Base-by-base conservation (phyloP, 805 yeast species). In the Candida nanaspora region DNA sequence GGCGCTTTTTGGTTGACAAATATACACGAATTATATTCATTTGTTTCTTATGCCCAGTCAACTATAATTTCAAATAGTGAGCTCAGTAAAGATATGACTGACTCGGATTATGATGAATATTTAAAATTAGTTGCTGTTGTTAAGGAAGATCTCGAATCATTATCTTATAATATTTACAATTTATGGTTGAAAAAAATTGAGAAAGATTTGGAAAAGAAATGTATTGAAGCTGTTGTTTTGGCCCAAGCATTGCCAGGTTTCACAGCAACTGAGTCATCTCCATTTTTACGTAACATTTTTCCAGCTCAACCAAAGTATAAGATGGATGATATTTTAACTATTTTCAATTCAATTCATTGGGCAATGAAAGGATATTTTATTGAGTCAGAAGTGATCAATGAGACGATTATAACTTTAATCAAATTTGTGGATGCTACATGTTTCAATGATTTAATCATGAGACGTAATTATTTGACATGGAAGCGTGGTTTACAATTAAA, bases 1-100 rank as follows among this genome's bases (percentile, higher is more conserved):
- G 98, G 96, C 50, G 95, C 97, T 0, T 93, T 89, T 69, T 93
- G 98, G 98, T 72, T 93, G 48, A 86, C 97, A 3, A 93, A 93
- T 64, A 89, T 94, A 3, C 96, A 93, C 59, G 98, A 93, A 59
- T 73, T 93, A 53, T 86, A 85, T 62, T 88, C 98, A 3, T 93
- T 93, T 69, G 95, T 91, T 44, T 79, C 89, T 14, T 85, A 87
- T 62, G 98, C 98, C 3, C 95, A 91, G 62, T 78, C 80, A 44
- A 87, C 95, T n/a, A 86, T 93, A 45, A 66, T 86, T 38, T 89
- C 86, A 35, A 87, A 86, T 56, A 95, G 85, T 56, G 73, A 81
- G 5, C 73, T 86, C 46, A 73, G 84, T 35, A 78, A 77, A 45
- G 95, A 85, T 46, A 82, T 93, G 88, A 86, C 87, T 44, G 89